Base-by-base conservation (phyloP, 2,329 filamentous ascomycete species). In the Cyclaneusma minus region DNA sequence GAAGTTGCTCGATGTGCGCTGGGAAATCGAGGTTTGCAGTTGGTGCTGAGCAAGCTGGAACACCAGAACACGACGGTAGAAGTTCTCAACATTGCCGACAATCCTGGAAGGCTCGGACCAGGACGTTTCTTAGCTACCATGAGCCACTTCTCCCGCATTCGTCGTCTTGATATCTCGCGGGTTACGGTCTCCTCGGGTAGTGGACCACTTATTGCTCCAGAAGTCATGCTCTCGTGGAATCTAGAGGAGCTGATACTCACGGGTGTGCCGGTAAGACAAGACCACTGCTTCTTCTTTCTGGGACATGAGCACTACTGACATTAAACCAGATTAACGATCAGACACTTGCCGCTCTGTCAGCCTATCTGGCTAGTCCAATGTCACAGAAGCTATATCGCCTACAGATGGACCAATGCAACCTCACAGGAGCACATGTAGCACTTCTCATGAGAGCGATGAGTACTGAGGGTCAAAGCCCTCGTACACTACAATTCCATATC, bases 21-120 rank as follows among this genome's bases (percentile, higher is more conserved):
- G 24, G 65, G 54, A 13, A 67, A 71, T 39, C 54, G 66, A 15
- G 60, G 57, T n/a, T 50, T 71, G 29, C 59, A 72, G 23, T 56
- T 78, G 21, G 52, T 80, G 9, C 50, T 81, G 15, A 72, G 74
- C 27, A 67, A 71, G 10, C 48, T 79, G 10, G 59, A 68, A 16
- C 58, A 64, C 3, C 76, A 81, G 42, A 68, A 73, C 35, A 65
- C 64, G 17, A 79, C 73, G 0, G 45, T 81, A 13, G 74, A 81
- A 43, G 64, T 64, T 2, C 55, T 81, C 31, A 64, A 79, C 41
- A 62, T 81, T 8, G 75, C 74, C 3, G 68, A 68, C 8, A 71
- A 78, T 34, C 64, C 68, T 30, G 70, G 72, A 16, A 64, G 74
- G 2, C 54, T 80, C 20, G 68, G 68, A 27, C 68, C 73, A 0